Evolutionary conservation across 1,284 basidiomycete species (phyloP).

Genomic region (Fomitopsis betulina): DNA sequence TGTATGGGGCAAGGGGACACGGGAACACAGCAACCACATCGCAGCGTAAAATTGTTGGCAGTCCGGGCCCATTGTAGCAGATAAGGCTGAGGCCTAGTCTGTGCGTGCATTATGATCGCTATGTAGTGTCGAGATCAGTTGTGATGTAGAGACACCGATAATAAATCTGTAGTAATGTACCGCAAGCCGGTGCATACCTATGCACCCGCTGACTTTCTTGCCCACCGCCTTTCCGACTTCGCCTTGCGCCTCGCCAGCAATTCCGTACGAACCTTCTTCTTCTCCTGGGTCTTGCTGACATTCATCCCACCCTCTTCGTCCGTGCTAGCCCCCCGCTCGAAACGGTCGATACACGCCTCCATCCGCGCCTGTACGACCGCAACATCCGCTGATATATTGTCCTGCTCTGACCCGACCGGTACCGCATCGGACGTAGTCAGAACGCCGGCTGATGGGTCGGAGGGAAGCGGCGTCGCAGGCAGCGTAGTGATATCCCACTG

Average conservation of each 20-base stretch:
- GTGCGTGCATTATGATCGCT: too few relatives aligned
- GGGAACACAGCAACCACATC: too few relatives aligned
- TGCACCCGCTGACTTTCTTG: background rate
- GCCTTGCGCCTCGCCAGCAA: constrained; percentile 39
- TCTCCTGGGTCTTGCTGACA: constrained; percentile 67
- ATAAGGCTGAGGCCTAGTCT: too few relatives aligned
- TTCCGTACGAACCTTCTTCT: constrained; percentile 53
- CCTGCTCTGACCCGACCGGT: background rate
- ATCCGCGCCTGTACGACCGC: constrained; percentile 55
- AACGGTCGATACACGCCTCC: constrained; percentile 61
- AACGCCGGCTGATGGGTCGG: background rate
- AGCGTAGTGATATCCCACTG: constrained; percentile 46
- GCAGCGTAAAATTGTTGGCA: too few relatives aligned
- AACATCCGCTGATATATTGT: constrained; percentile 27
- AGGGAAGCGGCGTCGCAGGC: constrained; percentile 6
- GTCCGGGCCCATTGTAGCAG: too few relatives aligned
- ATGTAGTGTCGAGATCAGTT: background rate
- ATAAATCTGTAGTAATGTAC: background rate
- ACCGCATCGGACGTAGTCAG: background rate
- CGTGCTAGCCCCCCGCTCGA: constrained; percentile 37
- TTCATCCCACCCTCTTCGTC: constrained; percentile 51
- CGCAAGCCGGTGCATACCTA: background rate
- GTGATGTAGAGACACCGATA: background rate
- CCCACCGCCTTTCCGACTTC: constrained; percentile 22
- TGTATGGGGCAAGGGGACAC: too few relatives aligned